Evolutionary conservation across 2,329 filamentous ascomycete genomes (phyloP), one percentile per base, ranked within the genome.

Genomic region (Pseudogymnoascus sp.): DNA sequence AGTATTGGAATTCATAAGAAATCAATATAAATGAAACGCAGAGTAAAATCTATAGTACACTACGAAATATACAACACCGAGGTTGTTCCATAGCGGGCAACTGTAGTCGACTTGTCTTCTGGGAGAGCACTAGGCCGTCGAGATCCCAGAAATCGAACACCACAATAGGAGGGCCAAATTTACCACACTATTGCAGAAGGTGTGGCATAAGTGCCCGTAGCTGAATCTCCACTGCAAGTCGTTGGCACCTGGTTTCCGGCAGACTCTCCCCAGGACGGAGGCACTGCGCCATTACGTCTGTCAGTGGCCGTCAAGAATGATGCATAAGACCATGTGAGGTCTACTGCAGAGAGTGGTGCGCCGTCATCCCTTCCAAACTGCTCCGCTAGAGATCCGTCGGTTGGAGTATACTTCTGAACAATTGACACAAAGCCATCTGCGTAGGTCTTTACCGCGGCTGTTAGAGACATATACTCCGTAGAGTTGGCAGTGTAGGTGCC

Each of bases 281-380:
- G 84, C 6, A 85, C 73, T 9, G 81, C 68, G 17, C 79, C 80
- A 48, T 79, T 78, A 55, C 86, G 81, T 41, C 86, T 81, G 48
- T 79, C 79, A 21, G 78, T 75, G 15, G 82, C 82, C 0, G 86
- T 87, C 59, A 91, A 75, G 72, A 91, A 86, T 0, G 87, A 80
- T 1, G 87, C 86, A 66, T 90, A 90, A 0, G 86, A 89, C 88
- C 88, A 91, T 2, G 88, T 91, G 29, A 91, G 76, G 65, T 91
- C 85, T n/a, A 77, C 74, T 0, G 88, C 88, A 1, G 86, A 89
- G 3, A 87, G 74, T 1, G 84, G 85, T 0, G 69, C 66, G 31
- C 81, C 85, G 42, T 72, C 75, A 62, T 74, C 73, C 67, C 80
- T 81, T 65, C 81, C 79, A 68, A 83, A 91, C 71, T 91, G 87